These are phyloP conservation scores for Ceratocystis cacaofunesta DNA, from an alignment of 2,329 filamentous ascomycete genomes.

Conservation along the genomic window DNA sequence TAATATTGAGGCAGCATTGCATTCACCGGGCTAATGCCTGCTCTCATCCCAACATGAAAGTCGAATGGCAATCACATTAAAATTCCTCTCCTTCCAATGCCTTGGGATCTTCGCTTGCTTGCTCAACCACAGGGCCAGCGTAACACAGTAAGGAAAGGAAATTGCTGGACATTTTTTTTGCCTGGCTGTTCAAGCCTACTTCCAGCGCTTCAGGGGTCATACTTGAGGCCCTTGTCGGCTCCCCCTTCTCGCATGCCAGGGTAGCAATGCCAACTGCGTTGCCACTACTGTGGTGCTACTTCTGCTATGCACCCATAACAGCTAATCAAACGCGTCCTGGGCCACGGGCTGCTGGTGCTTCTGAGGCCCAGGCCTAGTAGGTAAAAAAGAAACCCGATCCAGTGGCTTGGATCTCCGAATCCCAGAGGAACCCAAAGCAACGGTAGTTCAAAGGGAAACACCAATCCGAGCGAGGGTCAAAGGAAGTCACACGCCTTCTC, in stretches of 20 bases:
- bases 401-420: conserved; percentile 11
- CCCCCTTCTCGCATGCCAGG: not conserved
- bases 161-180: not conserved
- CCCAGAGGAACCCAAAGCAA: conserved; percentile 5
- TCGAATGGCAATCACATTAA: conserved; percentile 4
- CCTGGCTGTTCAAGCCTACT: not conserved
- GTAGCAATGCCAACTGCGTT: not conserved
- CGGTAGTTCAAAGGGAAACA: not conserved
- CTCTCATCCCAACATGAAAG: not conserved
- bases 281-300: not conserved
- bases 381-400: not conserved
- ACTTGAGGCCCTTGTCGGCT: not conserved
- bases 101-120: not conserved
- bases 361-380: not conserved
- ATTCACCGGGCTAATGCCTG: not conserved
- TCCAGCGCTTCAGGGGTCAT: not conserved
- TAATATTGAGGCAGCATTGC: not conserved
- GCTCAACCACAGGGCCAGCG: not conserved
- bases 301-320: not conserved
- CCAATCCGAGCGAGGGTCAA: not conserved
- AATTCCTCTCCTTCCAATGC: not conserved
- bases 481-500: not conserved
- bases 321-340: not conserved
- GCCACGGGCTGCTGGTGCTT: not conserved
- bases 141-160: not conserved